These are phyloP conservation scores for Stellera chamaejasme DNA, from an alignment of 345 rosid species.

Conservation along the genomic window DNA sequence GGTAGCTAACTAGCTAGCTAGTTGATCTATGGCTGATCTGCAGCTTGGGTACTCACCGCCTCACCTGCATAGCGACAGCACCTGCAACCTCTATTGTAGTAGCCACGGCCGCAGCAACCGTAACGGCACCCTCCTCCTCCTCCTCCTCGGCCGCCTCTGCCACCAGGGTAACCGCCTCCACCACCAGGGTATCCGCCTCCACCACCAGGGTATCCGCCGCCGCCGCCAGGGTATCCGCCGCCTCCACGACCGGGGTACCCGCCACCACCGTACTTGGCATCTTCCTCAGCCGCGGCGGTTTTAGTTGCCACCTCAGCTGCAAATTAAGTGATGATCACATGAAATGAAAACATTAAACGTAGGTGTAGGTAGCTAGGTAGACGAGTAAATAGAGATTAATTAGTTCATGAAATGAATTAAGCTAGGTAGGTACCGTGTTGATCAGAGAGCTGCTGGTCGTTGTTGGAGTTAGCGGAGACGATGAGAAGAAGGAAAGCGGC, in stretches of 20 bases:
- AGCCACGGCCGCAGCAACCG: conserved; percentile 12
- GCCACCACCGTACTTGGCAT: conserved; percentile 7
- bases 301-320: conserved; percentile 9
- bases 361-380: too few species aligned
- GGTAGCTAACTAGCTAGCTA: conserved; percentile 17
- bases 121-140: neutral
- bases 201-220: neutral
- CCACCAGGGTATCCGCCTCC: conserved; percentile 1
- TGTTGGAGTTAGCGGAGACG: conserved; percentile 15
- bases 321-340: neutral
- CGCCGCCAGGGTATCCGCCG: neutral
- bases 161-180: neutral
- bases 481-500: conserved; percentile 15
- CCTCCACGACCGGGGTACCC: neutral
- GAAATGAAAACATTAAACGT: neutral
- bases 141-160: neutral
- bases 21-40: conserved; percentile 6
- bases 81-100: conserved; percentile 9
- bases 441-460: too few species aligned
- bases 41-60: conserved; percentile 1
- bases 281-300: conserved; percentile 1
- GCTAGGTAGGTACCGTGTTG: conserved; percentile 2
- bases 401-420: conserved; percentile 7
- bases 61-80: conserved; percentile 16
- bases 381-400: conserved; percentile 3